Percentiles rank a stretch among this genome's conserved stretches.
Evolutionary conservation across 2,329 filamentous ascomycete genomes (phyloP).

Genomic region (Chrysosporium queenslandicum): DNA sequence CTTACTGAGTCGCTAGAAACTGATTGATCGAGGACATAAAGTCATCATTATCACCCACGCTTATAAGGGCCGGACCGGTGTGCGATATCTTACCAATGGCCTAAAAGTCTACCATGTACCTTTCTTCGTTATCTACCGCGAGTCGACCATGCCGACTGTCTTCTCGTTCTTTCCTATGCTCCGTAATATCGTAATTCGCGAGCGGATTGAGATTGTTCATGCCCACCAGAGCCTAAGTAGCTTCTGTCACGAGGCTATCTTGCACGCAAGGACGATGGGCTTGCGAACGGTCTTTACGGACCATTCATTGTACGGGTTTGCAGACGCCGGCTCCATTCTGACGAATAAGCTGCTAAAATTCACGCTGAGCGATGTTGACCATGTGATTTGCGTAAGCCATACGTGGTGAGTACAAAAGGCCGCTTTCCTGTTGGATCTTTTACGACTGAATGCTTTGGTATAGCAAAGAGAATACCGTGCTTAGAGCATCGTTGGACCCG

Average conservation of each 20-base stretch:
- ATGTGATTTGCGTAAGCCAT: slow-evolving; percentile 96
- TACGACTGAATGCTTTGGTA: slow-evolving; percentile 4
- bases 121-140: slow-evolving; percentile 90
- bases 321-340: slow-evolving; percentile 87
- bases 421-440: neutral
- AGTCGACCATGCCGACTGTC: slow-evolving; percentile 87
- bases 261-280: slow-evolving; percentile 94
- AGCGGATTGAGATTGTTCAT: slow-evolving; percentile 93
- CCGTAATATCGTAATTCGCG: slow-evolving; percentile 86
- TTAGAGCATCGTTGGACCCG: slow-evolving; percentile 86
- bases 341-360: slow-evolving; percentile 98
- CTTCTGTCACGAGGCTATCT: slow-evolving; percentile 85
- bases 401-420: slow-evolving; percentile 58
- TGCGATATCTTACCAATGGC: slow-evolving; percentile 93
- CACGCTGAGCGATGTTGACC: slow-evolving; percentile 88
- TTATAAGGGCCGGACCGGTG: slow-evolving; percentile 79
- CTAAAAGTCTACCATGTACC: slow-evolving; percentile 97
- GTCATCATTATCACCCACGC: slow-evolving; percentile 96
- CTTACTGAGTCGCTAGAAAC: slow-evolving; percentile 49
- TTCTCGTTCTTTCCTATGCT: slow-evolving; percentile 99
- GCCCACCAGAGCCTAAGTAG: slow-evolving; percentile 92
- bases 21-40: slow-evolving; percentile 95
- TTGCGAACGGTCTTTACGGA: slow-evolving; percentile 93
- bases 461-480: slow-evolving; percentile 95
- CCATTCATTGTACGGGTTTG: slow-evolving; percentile 94